phyloP scores from a whole-genome alignment of 257 asterid genomes.

The Nicotiana sylvestris region DNA sequence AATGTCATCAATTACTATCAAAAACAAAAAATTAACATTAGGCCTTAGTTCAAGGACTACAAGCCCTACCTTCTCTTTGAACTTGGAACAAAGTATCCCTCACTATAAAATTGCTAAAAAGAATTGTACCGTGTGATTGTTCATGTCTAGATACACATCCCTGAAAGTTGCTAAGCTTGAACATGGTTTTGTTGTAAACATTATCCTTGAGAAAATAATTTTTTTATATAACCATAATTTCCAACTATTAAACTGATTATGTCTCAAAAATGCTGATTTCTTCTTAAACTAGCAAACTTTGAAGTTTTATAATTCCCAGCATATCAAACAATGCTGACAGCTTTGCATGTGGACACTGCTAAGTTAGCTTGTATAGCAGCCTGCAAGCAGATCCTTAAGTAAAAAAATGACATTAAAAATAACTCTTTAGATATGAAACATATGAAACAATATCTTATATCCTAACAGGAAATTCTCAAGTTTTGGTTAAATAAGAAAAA shows the following conservation, averaged over 20 bases:
- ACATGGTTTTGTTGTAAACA: no score
- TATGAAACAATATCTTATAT: background rate
- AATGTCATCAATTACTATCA: background rate
- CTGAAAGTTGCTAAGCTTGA: no score
- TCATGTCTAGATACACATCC: no score
- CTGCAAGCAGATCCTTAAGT: background rate
- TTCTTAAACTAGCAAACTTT: background rate
- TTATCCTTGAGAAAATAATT: no score
- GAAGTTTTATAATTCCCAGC: background rate
- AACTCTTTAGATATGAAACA: background rate
- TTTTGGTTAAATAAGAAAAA: background rate
- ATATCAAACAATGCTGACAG: background rate
- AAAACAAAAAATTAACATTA: background rate
- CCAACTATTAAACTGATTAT: no score
- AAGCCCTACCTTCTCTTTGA: background rate
- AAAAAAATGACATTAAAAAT: background rate
- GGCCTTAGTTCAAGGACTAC: background rate
- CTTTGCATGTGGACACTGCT: background rate
- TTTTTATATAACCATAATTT: no score
- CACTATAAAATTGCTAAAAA: no score
- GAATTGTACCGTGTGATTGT: no score
- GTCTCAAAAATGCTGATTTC: background rate
- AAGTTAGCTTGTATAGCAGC: background rate
- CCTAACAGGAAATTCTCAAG: background rate
- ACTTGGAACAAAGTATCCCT: no score